Evolutionary conservation across 352 stramenopile species (phyloP).

Genomic region (Pythium brassicae): DNA sequence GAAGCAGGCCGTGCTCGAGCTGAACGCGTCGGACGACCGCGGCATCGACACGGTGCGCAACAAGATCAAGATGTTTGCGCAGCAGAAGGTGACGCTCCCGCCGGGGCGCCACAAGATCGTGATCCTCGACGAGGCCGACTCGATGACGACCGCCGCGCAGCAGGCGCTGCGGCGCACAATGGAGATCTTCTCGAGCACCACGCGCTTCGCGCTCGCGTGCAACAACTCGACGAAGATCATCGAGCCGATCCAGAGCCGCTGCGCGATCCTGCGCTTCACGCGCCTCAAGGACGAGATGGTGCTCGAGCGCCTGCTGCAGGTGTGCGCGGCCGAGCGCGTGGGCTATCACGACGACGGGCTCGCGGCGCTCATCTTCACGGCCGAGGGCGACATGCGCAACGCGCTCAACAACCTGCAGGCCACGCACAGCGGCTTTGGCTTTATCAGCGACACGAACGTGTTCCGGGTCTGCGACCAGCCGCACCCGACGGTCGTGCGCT

Average conservation of each 20-base stretch:
- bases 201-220: conserved; percentile 97
- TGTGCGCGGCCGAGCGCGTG: conserved; percentile 92
- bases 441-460: conserved; percentile 95
- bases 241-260: conserved; percentile 98
- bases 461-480: conserved; percentile 96
- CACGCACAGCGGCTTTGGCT: conserved; percentile 93
- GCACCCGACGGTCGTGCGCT: conserved; percentile 86
- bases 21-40: conserved; percentile 98
- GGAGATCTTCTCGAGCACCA: conserved; percentile 98
- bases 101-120: conserved; percentile 96
- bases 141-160: conserved; percentile 97
- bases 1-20: conserved; percentile 94
- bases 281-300: conserved; percentile 95
- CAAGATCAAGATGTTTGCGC: conserved; percentile 99
- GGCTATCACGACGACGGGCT: conserved; percentile 90
- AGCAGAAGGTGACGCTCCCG: conserved; percentile 96
- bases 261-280: conserved; percentile 97
- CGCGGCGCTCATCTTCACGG: conserved; percentile 98
- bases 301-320: conserved; percentile 89
- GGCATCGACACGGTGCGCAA: conserved; percentile 89
- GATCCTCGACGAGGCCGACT: conserved; percentile 99
- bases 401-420: conserved; percentile 98
- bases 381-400: conserved; percentile 99
- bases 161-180: conserved; percentile 97
- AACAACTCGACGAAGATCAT: conserved; percentile 99